Evolutionary conservation across 2,329 filamentous ascomycete genomes (phyloP).

Genomic region (Talaromyces sp.): DNA sequence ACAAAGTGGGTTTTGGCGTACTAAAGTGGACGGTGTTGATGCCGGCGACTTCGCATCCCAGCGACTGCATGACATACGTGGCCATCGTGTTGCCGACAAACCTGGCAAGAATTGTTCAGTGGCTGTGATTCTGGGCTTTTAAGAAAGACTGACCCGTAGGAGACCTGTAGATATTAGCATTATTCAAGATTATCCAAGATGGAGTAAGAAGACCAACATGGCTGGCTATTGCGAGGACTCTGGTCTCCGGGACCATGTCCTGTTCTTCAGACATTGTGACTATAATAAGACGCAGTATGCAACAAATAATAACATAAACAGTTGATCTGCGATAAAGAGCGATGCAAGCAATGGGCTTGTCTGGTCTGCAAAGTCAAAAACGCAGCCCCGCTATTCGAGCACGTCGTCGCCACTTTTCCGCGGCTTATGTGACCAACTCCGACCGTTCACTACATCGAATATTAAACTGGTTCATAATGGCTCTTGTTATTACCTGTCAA

Average conservation of each 20-base stretch:
- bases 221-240: conserved; percentile 83
- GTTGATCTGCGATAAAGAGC: background rate
- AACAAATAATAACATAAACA: background rate
- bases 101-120: conserved; percentile 43
- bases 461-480: no score
- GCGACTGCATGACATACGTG: conserved; percentile 84
- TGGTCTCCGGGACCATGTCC: conserved; percentile 52
- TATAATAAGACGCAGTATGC: background rate
- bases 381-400: background rate
- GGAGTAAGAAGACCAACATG: conserved; percentile 63
- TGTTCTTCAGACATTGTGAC: conserved; percentile 7
- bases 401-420: background rate
- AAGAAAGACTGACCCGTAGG: conserved; percentile 5
- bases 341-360: background rate
- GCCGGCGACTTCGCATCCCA: conserved; percentile 89
- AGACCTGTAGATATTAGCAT: conserved; percentile 14
- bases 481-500: background rate
- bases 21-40: conserved; percentile 98
- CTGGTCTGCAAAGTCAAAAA: background rate
- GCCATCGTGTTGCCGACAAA: conserved; percentile 98
- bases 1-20: conserved; percentile 40
- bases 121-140: background rate
- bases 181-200: background rate
- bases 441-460: background rate
- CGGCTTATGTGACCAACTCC: background rate